Conservation (phyloP, 2,329 filamentous ascomycete genomes). For the Myriosclerotinia duriaeana region DNA sequence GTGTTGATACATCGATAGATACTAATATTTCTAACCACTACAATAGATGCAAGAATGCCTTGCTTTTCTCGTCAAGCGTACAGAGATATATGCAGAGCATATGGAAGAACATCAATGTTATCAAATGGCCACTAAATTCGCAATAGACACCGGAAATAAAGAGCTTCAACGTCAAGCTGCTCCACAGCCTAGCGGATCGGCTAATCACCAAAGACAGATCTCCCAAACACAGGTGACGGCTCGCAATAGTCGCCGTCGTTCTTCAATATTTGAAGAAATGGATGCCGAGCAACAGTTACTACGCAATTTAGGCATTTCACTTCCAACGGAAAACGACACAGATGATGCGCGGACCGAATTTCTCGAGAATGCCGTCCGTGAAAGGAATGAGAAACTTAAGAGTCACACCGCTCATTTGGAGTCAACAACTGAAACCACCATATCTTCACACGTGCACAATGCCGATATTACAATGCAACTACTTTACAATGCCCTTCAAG, state of each 20-base stretch:
- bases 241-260: slow-evolving; percentile 36
- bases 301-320: slow-evolving; percentile 47
- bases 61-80: slow-evolving; percentile 51
- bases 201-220: slow-evolving; percentile 28
- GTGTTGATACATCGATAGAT: slow-evolving; percentile 31
- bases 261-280: slow-evolving; percentile 40
- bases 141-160: slow-evolving; percentile 47
- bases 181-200: slow-evolving; percentile 13
- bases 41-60: slow-evolving; percentile 53
- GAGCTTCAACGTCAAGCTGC: slow-evolving; percentile 43
- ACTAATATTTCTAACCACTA: slow-evolving; percentile 2
- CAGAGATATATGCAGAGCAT: slow-evolving; percentile 45
- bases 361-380: slow-evolving; percentile 39
- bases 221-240: slow-evolving; percentile 35
- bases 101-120: slow-evolving; percentile 50
- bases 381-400: slow-evolving; percentile 46
- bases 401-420: slow-evolving; percentile 50
- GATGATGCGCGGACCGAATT: slow-evolving; percentile 32
- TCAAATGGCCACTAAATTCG: slow-evolving; percentile 43
- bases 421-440: slow-evolving; percentile 49
- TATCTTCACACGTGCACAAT: slow-evolving; percentile 49
- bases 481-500: slow-evolving; percentile 52
- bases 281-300: slow-evolving; percentile 47
- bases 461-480: slow-evolving; percentile 50
- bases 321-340: slow-evolving; percentile 42